These are phyloP conservation scores for Dittrichia graveolens DNA, from an alignment of 129 eudicot species.

Conservation along the genomic window DNA sequence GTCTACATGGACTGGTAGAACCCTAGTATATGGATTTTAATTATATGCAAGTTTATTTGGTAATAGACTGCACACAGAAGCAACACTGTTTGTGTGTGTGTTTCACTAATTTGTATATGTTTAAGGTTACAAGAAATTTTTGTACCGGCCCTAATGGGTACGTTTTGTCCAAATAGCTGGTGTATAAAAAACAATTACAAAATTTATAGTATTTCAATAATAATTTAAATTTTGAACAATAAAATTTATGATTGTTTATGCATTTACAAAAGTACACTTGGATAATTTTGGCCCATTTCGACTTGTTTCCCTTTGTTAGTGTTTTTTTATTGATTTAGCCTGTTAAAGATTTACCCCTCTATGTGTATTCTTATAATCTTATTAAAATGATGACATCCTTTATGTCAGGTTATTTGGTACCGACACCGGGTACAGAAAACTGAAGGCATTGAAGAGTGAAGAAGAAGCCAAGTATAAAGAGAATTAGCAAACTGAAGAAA, in stretches of 20 bases:
- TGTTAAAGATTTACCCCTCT: too few relatives aligned
- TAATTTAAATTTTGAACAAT: neutral
- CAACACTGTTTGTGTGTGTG: neutral
- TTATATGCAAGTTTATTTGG: neutral
- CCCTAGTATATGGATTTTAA: neutral
- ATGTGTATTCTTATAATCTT: neutral
- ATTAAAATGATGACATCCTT: neutral
- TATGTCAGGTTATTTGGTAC: slow-evolving; percentile 85
- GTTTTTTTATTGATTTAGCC: too few relatives aligned
- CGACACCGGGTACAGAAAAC: slow-evolving; percentile 84
- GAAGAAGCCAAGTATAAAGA: slow-evolving; percentile 53
- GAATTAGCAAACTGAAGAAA: slow-evolving; percentile 23
- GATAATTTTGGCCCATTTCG: neutral
- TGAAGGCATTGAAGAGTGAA: slow-evolving; percentile 66
- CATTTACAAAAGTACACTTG: neutral
- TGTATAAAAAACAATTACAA: neutral
- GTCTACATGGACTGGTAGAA: slow-evolving; percentile 98
- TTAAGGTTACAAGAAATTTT: neutral
- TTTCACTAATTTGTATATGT: neutral
- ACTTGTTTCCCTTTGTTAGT: neutral
- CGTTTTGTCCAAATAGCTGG: neutral
- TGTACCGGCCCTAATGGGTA: neutral
- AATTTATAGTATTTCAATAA: neutral
- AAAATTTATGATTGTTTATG: neutral
- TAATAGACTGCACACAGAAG: neutral